Percentiles rank a stretch among this genome's conserved stretches.
Evolutionary conservation across 768 basidiomycete genomes (phyloP).

Genomic region (Cubamyces sp.): DNA sequence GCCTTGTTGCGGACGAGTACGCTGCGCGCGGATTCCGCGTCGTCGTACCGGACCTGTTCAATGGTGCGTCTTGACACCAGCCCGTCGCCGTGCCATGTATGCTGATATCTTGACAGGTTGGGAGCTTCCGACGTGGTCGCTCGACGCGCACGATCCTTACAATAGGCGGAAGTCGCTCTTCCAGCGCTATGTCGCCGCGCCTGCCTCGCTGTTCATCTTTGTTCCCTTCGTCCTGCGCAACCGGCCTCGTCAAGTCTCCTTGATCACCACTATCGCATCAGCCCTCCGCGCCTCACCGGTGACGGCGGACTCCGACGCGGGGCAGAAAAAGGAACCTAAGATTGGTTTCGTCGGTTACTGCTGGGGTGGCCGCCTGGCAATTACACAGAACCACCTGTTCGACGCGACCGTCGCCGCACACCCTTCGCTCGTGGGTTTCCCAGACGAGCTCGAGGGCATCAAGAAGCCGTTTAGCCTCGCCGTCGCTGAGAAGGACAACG

Average conservation of each 20-base stretch:
- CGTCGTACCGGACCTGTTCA: conserved; percentile 28
- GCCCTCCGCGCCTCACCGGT: conserved; percentile 8
- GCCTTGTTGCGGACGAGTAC: conserved; percentile 31
- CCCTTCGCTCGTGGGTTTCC: conserved; percentile 26
- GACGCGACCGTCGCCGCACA: conserved; percentile 28
- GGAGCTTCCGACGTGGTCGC: conserved; percentile 24
- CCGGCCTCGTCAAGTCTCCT: conserved; percentile 19
- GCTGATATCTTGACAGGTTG: conserved; percentile 12
- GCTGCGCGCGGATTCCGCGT: conserved; percentile 25
- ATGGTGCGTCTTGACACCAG: conserved; percentile 13
- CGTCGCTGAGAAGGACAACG: conserved; percentile 16
- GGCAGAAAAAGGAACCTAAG: conserved; percentile 12
- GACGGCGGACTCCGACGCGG: background rate
- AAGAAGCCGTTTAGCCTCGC: conserved; percentile 25
- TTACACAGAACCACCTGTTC: conserved; percentile 26
- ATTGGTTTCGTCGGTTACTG: conserved; percentile 29
- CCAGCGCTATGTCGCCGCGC: conserved; percentile 18
- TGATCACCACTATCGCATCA: conserved; percentile 14
- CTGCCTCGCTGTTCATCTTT: conserved; percentile 21
- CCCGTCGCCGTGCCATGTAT: background rate
- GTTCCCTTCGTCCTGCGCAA: conserved; percentile 29
- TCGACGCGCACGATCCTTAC: conserved; percentile 16
- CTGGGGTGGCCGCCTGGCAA: conserved; percentile 30
- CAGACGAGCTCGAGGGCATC: conserved; percentile 24
- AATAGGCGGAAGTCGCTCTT: conserved; percentile 10